These are phyloP conservation scores for Lachnellula subtilissima DNA, from an alignment of 2,329 filamentous ascomycete species.

Conservation along the genomic window DNA sequence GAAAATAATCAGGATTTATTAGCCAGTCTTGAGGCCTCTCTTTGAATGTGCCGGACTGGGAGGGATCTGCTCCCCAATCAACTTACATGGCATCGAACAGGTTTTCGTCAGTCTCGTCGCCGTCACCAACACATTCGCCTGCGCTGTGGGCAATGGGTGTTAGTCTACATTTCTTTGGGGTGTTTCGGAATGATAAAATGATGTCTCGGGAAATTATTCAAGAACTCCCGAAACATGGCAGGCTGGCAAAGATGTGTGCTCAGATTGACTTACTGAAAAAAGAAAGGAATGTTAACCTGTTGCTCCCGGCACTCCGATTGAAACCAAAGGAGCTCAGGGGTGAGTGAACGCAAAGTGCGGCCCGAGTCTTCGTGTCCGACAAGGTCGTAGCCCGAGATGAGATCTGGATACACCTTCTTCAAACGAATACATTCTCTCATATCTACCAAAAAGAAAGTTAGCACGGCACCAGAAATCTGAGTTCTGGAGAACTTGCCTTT, in stretches of 20 bases:
- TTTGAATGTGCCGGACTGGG: too few species aligned
- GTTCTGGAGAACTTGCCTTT: conserved; percentile 40
- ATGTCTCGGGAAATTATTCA: too few species aligned
- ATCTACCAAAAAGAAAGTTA: conserved; percentile 33
- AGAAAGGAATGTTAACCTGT: conserved; percentile 78
- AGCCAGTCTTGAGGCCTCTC: too few species aligned
- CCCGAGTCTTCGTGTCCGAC: conserved; percentile 81
- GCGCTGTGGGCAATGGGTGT: conserved; percentile 39
- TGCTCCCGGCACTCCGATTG: conserved; percentile 70
- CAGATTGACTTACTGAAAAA: conserved; percentile 57
- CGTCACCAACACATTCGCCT: conserved; percentile 76
- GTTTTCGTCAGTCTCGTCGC: conserved; percentile 39
- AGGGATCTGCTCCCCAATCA: too few species aligned
- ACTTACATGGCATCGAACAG: conserved; percentile 59
- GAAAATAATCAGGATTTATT: too few species aligned
- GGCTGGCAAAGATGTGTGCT: too few species aligned
- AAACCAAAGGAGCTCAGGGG: conserved; percentile 87
- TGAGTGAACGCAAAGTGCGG: conserved; percentile 65
- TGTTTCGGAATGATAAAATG: too few species aligned
- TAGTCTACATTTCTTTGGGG: too few species aligned
- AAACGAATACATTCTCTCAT: conserved; percentile 82
- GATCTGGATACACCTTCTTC: conserved; percentile 69
- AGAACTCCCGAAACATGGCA: too few species aligned
- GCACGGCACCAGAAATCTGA: not conserved
- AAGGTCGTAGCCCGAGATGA: conserved; percentile 81